Conservation (phyloP, 2,329 filamentous ascomycete genomes). For the Penicillium sp. region DNA sequence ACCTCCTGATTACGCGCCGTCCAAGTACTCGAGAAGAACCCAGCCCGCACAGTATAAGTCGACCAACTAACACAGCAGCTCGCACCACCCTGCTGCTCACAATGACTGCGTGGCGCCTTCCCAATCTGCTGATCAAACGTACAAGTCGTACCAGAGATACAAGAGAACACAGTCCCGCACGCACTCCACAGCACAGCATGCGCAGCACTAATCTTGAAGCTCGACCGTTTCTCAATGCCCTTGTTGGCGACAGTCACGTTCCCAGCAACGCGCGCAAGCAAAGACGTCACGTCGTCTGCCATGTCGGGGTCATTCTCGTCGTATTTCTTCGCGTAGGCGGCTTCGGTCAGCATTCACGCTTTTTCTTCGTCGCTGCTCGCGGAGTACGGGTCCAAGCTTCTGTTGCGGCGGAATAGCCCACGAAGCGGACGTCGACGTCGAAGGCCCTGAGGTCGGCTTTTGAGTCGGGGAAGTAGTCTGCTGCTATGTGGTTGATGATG, state of each 20-base stretch:
- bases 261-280: neutral
- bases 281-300: neutral
- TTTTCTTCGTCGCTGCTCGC: neutral
- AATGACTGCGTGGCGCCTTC: neutral
- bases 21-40: constrained; percentile 4
- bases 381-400: neutral
- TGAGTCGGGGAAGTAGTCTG: constrained; percentile 2
- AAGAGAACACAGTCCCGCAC: neutral
- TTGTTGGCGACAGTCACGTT: neutral
- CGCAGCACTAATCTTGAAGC: neutral
- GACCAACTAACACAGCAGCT: constrained; percentile 4
- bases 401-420: neutral
- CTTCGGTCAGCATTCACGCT: neutral
- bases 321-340: neutral
- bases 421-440: constrained; percentile 5
- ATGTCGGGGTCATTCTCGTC: neutral
- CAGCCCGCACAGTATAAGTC: neutral
- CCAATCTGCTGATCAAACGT: neutral
- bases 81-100: neutral
- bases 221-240: neutral
- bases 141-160: neutral
- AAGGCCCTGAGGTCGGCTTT: constrained; percentile 2
- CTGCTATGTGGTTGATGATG: neutral
- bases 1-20: constrained; percentile 3
- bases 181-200: constrained; percentile 1